Base-by-base conservation (phyloP, 345 rosid species). In the Eucalyptus pauciflora region DNA sequence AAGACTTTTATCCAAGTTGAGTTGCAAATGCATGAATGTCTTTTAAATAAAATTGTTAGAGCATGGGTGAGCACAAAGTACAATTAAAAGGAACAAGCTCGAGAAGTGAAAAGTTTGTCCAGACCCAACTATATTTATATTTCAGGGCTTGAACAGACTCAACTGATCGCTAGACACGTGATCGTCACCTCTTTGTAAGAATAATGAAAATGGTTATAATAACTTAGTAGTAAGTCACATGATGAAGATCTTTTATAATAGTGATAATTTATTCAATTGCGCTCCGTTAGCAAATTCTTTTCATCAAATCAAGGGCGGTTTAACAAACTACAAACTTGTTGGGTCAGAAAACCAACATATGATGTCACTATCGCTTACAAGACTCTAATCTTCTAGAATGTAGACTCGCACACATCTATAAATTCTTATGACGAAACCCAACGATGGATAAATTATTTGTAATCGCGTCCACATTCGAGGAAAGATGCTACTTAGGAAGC, bases 281-380 rank as follows among this genome's bases (percentile, higher is more conserved):
- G 8, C 27, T 37, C 0, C 2, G 4, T 3, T 10, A 3, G 4
- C 5, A 22, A 24, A 5, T 10, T 37, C 1, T 20, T 71, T 37
- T 37, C 22, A 71, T 71, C 27, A 5, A 8, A 33, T 10, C 83
- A 37, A 71, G 14, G 22, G 83, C 4, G 4, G 13, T 22, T 37
- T 76, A 20, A 76, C 27, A 43, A 76, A 41, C 15, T 41, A 43
- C 37, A 20, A 76, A 20, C 48, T 22, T 76, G 22, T 76, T 76
- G 7, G 83, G 29, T 76, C 27, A 25, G 16, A 76, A 76, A 76
- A 41, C 83, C 24, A 24, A 37, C 4, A 76, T 24, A 12, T 12
- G 48, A 22, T 5, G 29, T 20, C 25, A 20, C 48, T 10, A 37
- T 76, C 24, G 48, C 8, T 41, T 41, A 41, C 29, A 20, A 37